These are phyloP conservation scores for Pezizomycotina sp. DNA, from an alignment of 2,329 filamentous ascomycete species.

Conservation along the genomic window DNA sequence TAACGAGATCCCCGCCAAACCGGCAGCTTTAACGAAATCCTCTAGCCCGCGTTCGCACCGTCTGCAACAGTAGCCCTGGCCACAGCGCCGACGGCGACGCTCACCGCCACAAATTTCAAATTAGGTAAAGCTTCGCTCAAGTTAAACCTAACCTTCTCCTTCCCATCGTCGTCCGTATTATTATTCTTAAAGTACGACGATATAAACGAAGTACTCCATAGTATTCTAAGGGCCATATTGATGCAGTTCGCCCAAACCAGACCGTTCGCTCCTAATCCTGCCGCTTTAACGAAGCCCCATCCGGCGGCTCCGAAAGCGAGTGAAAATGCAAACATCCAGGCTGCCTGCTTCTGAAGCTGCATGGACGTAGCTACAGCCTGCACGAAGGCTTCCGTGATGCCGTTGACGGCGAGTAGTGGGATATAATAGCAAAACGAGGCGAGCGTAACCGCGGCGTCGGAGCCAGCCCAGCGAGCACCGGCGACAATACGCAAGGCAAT, in stretches of 20 bases:
- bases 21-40: conserved; percentile 13
- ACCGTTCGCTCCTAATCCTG: conserved; percentile 57
- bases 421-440: conserved; percentile 82
- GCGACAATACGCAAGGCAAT: conserved; percentile 58
- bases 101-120: conserved; percentile 16
- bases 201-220: conserved; percentile 67
- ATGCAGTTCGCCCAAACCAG: conserved; percentile 74
- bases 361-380: conserved; percentile 62
- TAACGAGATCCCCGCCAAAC: conserved; percentile 14
- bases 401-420: conserved; percentile 79
- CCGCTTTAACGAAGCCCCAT: conserved; percentile 54
- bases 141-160: conserved; percentile 3
- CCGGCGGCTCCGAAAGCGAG: conserved; percentile 56
- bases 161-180: conserved; percentile 2
- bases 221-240: conserved; percentile 73
- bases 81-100: conserved; percentile 17
- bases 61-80: conserved; percentile 20
- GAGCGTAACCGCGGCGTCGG: conserved; percentile 57
- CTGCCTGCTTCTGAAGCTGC: conserved; percentile 59
- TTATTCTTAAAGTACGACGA: conserved; percentile 39
- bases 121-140: conserved; percentile 17
- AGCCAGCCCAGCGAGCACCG: conserved; percentile 56
- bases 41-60: conserved; percentile 9
- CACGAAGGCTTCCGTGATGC: conserved; percentile 82
- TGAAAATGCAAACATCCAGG: conserved; percentile 75